Evolutionary conservation across 2,329 filamentous ascomycete genomes (phyloP).

Genomic region (Pleoardoris graminearum): DNA sequence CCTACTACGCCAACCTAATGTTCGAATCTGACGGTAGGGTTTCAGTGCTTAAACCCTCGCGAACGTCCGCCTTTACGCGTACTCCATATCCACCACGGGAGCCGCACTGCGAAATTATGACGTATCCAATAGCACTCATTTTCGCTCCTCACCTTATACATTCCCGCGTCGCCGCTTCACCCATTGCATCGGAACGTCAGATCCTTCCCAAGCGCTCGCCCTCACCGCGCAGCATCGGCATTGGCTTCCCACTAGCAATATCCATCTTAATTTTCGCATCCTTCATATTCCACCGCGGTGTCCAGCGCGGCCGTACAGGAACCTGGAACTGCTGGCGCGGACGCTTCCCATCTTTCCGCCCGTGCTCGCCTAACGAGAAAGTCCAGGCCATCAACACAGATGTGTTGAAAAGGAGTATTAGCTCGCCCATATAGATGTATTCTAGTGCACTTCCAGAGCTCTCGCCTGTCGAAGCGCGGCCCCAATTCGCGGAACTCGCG

Average conservation of each 20-base stretch:
- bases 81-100: neutral
- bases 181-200: neutral
- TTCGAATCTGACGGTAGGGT: neutral
- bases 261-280: slow-evolving; percentile 2
- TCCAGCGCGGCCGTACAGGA: slow-evolving; percentile 10
- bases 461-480: neutral
- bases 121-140: neutral
- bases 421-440: slow-evolving; percentile 5
- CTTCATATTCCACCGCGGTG: slow-evolving; percentile 10
- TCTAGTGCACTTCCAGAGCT: slow-evolving; percentile 10
- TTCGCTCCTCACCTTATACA: neutral
- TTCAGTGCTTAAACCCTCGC: slow-evolving; percentile 5
- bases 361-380: neutral
- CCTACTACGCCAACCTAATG: neutral
- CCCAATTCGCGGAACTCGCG: neutral
- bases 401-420: slow-evolving; percentile 5
- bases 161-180: slow-evolving; percentile 4
- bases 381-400: neutral
- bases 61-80: neutral
- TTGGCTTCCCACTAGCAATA: slow-evolving; percentile 11
- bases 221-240: slow-evolving; percentile 3
- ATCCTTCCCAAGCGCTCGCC: slow-evolving; percentile 5
- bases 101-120: neutral
- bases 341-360: neutral
- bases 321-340: slow-evolving; percentile 11